Percentiles rank a stretch among this genome's conserved stretches.
Evolutionary conservation across 495 filamentous ascomycete species (phyloP).

Genomic region (Penicillium robsamsonii): DNA sequence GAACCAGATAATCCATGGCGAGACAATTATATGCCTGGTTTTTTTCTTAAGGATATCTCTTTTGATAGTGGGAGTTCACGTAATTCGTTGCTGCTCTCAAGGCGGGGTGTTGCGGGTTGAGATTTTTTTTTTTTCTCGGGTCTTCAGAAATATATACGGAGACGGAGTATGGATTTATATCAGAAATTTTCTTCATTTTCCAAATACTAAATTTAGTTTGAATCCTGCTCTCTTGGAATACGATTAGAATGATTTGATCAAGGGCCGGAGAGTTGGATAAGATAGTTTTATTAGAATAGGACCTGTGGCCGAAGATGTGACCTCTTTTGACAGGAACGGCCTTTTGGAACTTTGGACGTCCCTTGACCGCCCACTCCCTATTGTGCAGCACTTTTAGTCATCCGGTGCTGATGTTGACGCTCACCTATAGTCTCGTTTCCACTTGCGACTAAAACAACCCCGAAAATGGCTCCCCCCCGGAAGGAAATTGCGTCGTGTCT

Average conservation of each 20-base stretch:
- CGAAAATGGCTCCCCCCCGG: too few relatives aligned
- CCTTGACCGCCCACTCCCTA: too few relatives aligned
- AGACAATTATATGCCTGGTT: neutral
- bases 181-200: neutral
- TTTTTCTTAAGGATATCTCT: neutral
- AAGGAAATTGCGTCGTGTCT: too few relatives aligned
- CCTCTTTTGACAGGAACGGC: too few relatives aligned
- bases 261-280: neutral
- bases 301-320: too few relatives aligned
- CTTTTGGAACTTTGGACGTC: too few relatives aligned
- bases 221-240: neutral
- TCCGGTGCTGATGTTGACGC: too few relatives aligned
- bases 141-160: conserved; percentile 7
- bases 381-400: too few relatives aligned
- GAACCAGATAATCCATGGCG: conserved; percentile 77
- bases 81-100: neutral
- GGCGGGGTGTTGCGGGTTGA: conserved; percentile 25
- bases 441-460: too few relatives aligned
- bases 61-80: neutral
- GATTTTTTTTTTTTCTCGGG: conserved; percentile 16
- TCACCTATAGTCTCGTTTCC: too few relatives aligned
- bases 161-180: neutral
- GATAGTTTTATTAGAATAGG: too few relatives aligned
- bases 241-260: neutral
- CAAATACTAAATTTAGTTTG: neutral